phyloP scores from a whole-genome alignment of 805 yeast species.

The Kodamaea hsintzibuensis region DNA sequence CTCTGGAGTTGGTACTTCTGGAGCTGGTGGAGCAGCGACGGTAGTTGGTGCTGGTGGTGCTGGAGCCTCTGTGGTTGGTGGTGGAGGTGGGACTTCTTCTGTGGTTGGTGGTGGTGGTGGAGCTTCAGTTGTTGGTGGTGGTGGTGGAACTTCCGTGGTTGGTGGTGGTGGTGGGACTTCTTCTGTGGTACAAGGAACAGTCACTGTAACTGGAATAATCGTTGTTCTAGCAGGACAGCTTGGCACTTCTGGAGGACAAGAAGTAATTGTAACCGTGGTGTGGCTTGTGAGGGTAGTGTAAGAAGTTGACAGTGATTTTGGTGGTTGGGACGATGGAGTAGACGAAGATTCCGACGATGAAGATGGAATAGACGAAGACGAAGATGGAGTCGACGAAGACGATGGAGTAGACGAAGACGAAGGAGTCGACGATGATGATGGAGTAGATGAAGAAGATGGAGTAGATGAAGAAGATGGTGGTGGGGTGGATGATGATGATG shows the following conservation, averaged over 20 bases:
- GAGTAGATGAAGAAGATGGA: not conserved
- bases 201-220: not conserved
- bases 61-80: not conserved
- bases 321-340: not conserved
- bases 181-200: not conserved
- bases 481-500: not conserved
- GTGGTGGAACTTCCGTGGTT: not conserved
- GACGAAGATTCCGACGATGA: not conserved
- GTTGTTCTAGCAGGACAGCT: constrained; percentile 24
- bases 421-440: not conserved
- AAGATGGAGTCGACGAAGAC: not conserved
- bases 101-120: not conserved
- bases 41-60: constrained; percentile 4
- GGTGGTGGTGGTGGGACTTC: not conserved
- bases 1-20: not conserved
- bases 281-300: constrained; percentile 16
- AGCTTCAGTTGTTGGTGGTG: not conserved
- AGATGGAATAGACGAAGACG: not conserved
- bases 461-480: not conserved
- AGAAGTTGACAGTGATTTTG: not conserved
- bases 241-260: constrained; percentile 25
- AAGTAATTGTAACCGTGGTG: constrained; percentile 27
- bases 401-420: not conserved
- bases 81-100: not conserved
- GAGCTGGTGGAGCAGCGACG: not conserved